Evolutionary conservation across 192 early-diverging fungal genomes (phyloP), one percentile per base, ranked within the genome.

Genomic region (Gryganskiella cystojenkinii): DNA sequence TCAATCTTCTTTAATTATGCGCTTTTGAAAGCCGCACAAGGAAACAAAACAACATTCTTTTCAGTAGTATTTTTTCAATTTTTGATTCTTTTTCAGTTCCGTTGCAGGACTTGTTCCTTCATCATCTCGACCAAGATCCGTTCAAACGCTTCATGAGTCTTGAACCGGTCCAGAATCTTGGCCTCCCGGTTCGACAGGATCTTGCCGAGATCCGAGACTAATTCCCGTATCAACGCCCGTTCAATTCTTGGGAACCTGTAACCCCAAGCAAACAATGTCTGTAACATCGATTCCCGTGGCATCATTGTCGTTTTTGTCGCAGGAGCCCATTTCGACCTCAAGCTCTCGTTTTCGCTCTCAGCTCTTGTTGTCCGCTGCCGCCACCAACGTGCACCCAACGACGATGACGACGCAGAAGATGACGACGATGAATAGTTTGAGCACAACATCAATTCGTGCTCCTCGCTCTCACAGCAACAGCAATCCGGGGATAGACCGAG

Each of bases 201-300:
- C 1, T 50, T 19, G 44, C 65, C 66, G 9, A 61, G 31, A n/a
- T 42, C 56, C 34, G 27, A 5, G 19, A 63, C 28, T 10, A 78
- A 11, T 8, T 47, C 61, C 56, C 30, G 37, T 1, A 69, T 46
- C 30, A 78, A 10, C 15, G 43, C 66, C 8, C 13, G n/a, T 20
- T 65, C 54, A 13, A 69, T 59, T 61, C 67, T 63, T 44, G 61
- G 46, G 11, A 69, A 78, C 20, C 56, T 34, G 47, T 64, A 53
- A 0, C 66, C 74, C 74, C 74, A 78, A 25, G 43, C 56, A 54
- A 78, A 78, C 45, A 78, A 17, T 9, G 67, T 58, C 33, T 69
- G 66, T 15, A 69, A 24, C 30, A 51, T 13, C 17, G 4, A 49
- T 37, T 64, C 74, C 0, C 51, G 37, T 0, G 45, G 8, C n/a